Conservation (phyloP, 257 asterid species). For the Coffea canephora region DNA sequence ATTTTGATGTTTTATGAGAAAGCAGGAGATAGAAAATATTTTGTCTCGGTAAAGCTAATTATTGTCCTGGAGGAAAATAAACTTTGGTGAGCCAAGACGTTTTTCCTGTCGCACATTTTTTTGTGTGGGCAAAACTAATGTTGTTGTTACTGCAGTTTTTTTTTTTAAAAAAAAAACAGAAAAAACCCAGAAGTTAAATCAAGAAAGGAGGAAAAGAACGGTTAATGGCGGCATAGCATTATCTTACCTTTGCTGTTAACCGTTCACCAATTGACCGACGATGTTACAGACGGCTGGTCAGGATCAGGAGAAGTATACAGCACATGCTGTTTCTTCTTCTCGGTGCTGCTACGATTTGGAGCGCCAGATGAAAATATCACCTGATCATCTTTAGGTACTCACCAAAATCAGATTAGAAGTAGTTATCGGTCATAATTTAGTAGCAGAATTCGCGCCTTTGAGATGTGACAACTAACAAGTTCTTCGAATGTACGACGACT, state of each 20-base stretch:
- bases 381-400: neutral
- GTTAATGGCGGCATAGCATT: neutral
- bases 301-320: neutral
- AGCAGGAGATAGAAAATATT: neutral
- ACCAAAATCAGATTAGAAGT: slow-evolving; percentile 1
- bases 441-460: neutral
- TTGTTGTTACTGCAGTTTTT: neutral
- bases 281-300: neutral
- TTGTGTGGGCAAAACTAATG: neutral
- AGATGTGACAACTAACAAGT: neutral
- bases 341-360: neutral
- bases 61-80: neutral
- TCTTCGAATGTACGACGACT: too few relatives aligned
- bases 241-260: neutral
- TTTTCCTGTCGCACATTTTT: neutral
- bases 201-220: neutral
- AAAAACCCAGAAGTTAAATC: neutral
- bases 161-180: too few relatives aligned
- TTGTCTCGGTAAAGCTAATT: neutral
- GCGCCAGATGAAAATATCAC: neutral
- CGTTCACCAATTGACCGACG: neutral
- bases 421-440: neutral
- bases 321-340: neutral
- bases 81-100: neutral
- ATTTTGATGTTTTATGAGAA: neutral